These are phyloP conservation scores for Przewalskia tangutica DNA, from an alignment of 257 asterid genomes.

Conservation along the genomic window DNA sequence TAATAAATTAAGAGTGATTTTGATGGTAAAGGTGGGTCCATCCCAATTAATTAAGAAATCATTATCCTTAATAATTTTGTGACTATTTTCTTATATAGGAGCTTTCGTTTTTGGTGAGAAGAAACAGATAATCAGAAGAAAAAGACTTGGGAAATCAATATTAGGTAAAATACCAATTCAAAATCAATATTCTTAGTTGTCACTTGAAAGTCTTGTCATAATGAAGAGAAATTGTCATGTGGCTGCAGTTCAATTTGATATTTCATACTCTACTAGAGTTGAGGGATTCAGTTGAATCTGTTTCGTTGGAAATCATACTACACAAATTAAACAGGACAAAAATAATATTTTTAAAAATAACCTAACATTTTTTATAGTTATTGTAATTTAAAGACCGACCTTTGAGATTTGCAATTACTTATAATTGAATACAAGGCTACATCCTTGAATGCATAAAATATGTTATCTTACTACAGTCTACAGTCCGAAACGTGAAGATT, in stretches of 20 bases:
- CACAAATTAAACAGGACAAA: too few species aligned
- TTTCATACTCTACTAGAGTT: neutral
- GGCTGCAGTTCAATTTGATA: neutral
- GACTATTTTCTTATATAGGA: neutral
- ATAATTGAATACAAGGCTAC: too few species aligned
- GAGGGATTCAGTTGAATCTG: neutral
- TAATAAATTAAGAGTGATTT: neutral
- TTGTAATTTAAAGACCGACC: too few species aligned
- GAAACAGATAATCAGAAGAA: neutral
- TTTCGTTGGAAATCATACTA: too few species aligned
- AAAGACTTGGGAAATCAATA: neutral
- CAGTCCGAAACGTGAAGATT: too few species aligned
- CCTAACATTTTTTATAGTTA: too few species aligned
- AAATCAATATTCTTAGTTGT: conserved; percentile 4
- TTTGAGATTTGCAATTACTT: too few species aligned
- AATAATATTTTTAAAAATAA: too few species aligned
- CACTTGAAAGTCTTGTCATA: neutral
- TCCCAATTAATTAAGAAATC: neutral
- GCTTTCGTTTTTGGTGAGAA: neutral
- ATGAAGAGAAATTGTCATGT: neutral
- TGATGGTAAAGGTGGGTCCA: neutral
- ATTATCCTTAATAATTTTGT: neutral
- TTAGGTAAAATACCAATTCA: conserved; percentile 3
- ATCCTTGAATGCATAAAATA: too few species aligned
- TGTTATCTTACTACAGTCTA: too few species aligned